Percentiles rank a stretch among this genome's conserved stretches.
Conservation (phyloP, 2,329 filamentous ascomycete genomes). For the Aspergillus sp. region DNA sequence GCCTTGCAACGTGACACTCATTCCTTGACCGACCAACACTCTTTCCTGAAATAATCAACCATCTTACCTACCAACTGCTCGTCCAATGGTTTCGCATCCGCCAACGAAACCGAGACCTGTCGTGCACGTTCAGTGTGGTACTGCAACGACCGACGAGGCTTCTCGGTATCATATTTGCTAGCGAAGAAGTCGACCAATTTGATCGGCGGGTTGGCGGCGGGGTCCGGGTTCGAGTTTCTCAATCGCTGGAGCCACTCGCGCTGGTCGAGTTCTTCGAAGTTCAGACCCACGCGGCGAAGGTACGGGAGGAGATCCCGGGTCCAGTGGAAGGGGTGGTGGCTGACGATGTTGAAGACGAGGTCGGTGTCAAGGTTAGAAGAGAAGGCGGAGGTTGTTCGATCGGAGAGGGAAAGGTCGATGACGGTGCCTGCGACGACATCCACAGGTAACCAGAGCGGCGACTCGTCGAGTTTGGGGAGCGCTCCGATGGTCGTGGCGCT, state of each 20-base stretch:
- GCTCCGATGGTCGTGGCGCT: constrained; percentile 45
- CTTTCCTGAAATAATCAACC: constrained; percentile 33
- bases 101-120: constrained; percentile 12
- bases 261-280: constrained; percentile 27
- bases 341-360: constrained; percentile 54
- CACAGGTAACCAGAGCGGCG: constrained; percentile 46
- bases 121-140: constrained; percentile 23
- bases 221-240: constrained; percentile 49
- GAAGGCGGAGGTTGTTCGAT: constrained; percentile 8
- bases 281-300: constrained; percentile 48
- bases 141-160: constrained; percentile 6
- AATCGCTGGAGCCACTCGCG: constrained; percentile 37
- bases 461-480: constrained; percentile 49
- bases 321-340: constrained; percentile 52
- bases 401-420: constrained; percentile 27
- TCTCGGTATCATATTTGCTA: constrained; percentile 47
- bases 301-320: constrained; percentile 54
- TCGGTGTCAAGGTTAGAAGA: background rate
- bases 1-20: background rate
- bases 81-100: constrained; percentile 11
- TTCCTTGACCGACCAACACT: constrained; percentile 11
- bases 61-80: constrained; percentile 36
- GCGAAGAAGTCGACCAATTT: constrained; percentile 57
- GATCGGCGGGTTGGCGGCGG: constrained; percentile 50
- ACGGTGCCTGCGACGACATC: constrained; percentile 42